Evolutionary conservation across 2,329 filamentous ascomycete species (phyloP), one percentile per base, ranked within the genome.

Genomic region (Neurospora crassa): DNA sequence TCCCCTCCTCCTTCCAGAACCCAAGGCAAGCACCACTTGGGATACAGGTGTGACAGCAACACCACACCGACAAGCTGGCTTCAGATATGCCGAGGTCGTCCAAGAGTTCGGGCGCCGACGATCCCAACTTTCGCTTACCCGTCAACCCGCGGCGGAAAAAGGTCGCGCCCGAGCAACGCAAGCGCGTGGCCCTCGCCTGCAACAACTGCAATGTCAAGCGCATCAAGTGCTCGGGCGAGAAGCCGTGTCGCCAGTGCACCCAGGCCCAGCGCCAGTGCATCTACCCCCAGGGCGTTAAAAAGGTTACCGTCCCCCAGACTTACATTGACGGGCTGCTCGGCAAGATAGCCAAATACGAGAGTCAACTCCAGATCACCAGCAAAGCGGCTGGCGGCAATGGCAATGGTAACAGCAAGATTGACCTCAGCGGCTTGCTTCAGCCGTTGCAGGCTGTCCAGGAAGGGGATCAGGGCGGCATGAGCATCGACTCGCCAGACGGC

Each of bases 121-220:
- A 71, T 70, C n/a, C 70, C 73, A 45, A 29, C 70, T 42, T 71
- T 71, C 81, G 84, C 70, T 78, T 86, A 73, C 83, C 84, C 40
- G 84, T 86, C 74, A 85, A 86, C 75, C 83, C 84, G 69, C 82
- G 84, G 68, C 80, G 83, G 69, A 81, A 84, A 74, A 84, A 84
- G 77, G 84, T 86, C 68, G 76, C 81, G 34, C 80, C 82, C 4
- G 83, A 84, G 67, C 77, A 84, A 72, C 81, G 84, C 69, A 85
- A 85, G 77, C 82, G 84, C 67, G 84, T 86, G 68, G 80, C 81
- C 18, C 84, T 82, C 70, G 84, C 84, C 71, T 86, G 85, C 79
- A 86, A 87, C 75, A 82, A 79, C 76, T 87, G 85, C 79, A 87
- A 87, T 78, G 76, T 85, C 67, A 82, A 84, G 67, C 82, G 85